Percentiles rank a stretch among this genome's conserved stretches.
phyloP scores from a whole-genome alignment of 257 asterid species.

The Solanum etuberosum region DNA sequence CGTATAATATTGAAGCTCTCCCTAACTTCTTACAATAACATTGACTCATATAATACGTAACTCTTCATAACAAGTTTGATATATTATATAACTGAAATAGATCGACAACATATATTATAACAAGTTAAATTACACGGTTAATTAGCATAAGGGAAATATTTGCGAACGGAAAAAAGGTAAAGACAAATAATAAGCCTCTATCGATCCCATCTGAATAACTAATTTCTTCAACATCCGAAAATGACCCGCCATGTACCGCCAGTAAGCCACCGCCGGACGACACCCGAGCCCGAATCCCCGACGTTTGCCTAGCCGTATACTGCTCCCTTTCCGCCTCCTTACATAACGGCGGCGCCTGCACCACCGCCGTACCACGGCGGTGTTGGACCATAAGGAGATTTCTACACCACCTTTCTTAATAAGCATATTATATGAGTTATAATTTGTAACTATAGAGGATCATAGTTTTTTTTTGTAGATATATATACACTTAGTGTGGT shows the following conservation, averaged over 20 bases:
- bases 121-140: not conserved
- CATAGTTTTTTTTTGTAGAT: not conserved
- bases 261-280: conserved; percentile 44
- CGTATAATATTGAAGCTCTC: not conserved
- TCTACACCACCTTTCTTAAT: conserved; percentile 19
- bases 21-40: not conserved
- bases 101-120: not conserved
- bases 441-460: not conserved
- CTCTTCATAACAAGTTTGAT: not conserved
- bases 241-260: conserved; percentile 36
- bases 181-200: conserved; percentile 50
- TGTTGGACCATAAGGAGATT: conserved; percentile 27
- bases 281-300: conserved; percentile 42
- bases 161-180: conserved; percentile 53
- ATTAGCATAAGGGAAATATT: conserved; percentile 41
- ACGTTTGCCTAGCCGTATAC: conserved; percentile 46
- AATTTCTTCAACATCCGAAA: conserved; percentile 39
- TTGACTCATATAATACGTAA: not conserved
- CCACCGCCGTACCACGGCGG: conserved; percentile 37
- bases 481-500: not conserved
- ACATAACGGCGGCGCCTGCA: conserved; percentile 22
- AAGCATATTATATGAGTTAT: conserved; percentile 14
- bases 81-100: not conserved
- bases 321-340: conserved; percentile 34
- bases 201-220: conserved; percentile 29